A percentile compares a stretch with the other conserved stretches of the same genome.
Evolutionary conservation across 2,329 filamentous ascomycete species (phyloP).

Genomic region (Aspergillus brunneoviolaceus): DNA sequence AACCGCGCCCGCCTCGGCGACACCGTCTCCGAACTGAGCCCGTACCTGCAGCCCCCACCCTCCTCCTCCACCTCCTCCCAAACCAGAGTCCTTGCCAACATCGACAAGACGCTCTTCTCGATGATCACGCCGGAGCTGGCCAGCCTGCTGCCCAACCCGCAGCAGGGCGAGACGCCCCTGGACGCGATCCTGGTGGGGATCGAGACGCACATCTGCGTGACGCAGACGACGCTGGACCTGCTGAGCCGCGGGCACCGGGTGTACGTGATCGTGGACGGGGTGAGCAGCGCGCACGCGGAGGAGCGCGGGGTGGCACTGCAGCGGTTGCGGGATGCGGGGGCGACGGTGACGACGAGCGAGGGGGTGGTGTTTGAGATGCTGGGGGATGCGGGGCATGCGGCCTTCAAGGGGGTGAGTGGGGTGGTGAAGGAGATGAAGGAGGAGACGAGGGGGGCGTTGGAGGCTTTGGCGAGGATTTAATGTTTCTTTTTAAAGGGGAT

Average conservation of each 20-base stretch:
- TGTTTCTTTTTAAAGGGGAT: no score
- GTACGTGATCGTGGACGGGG: constrained; percentile 84
- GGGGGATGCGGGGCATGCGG: constrained; percentile 71
- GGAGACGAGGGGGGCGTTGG: constrained; percentile 68
- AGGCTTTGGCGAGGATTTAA: constrained; percentile 63
- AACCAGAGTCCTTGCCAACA: constrained; percentile 54
- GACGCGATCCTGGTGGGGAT: constrained; percentile 83
- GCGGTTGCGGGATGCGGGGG: constrained; percentile 72
- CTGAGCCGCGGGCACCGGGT: constrained; percentile 73
- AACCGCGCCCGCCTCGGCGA: constrained; percentile 74
- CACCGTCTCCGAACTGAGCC: constrained; percentile 71
- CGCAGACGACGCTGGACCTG: constrained; percentile 85
- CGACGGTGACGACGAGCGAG: constrained; percentile 81
- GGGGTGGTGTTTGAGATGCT: constrained; percentile 86
- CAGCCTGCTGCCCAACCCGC: constrained; percentile 28
- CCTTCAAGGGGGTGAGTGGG: constrained; percentile 69
- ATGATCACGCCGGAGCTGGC: constrained; percentile 76
- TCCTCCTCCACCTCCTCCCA: constrained; percentile 7
- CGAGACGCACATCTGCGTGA: constrained; percentile 91
- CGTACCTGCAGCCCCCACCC: constrained; percentile 36
- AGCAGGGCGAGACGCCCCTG: constrained; percentile 41
- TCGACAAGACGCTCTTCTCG: constrained; percentile 87
- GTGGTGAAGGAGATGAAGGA: constrained; percentile 75
- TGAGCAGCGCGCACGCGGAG: constrained; percentile 80
- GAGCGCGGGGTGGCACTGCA: constrained; percentile 79